These are phyloP conservation scores for Pseudofabraea citricarpa DNA, from an alignment of 2,329 filamentous ascomycete species.

Conservation along the genomic window DNA sequence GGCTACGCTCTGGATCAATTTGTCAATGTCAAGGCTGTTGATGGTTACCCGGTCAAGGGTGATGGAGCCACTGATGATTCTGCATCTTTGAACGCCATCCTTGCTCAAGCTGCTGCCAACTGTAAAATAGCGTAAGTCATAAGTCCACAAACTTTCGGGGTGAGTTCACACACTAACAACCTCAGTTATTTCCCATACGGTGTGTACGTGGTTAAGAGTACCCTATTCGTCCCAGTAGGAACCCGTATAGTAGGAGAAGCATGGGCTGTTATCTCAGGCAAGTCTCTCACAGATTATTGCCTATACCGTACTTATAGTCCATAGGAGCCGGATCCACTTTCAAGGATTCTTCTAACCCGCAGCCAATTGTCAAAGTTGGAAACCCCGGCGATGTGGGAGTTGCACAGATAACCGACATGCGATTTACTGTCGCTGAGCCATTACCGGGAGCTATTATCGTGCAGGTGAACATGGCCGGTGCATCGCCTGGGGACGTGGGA, in stretches of 20 bases:
- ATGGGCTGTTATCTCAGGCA: slow-evolving; percentile 46
- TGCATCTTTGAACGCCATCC: slow-evolving; percentile 26
- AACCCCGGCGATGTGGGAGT: slow-evolving; percentile 42
- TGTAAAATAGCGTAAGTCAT: slow-evolving; percentile 31
- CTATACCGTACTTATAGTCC: too few relatives aligned
- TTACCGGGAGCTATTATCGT: slow-evolving; percentile 37
- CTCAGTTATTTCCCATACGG: slow-evolving; percentile 40
- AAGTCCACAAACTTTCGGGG: too few relatives aligned
- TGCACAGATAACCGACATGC: slow-evolving; percentile 47
- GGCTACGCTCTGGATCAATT: slow-evolving; percentile 35
- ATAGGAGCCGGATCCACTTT: slow-evolving; percentile 43
- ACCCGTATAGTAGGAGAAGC: slow-evolving; percentile 51
- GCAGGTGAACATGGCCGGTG: slow-evolving; percentile 45
- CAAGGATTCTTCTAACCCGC: slow-evolving; percentile 34
- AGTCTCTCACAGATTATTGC: too few relatives aligned
- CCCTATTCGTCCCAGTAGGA: slow-evolving; percentile 41
- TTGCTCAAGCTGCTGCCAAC: slow-evolving; percentile 16
- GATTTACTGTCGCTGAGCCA: slow-evolving; percentile 44
- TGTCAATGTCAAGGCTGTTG: slow-evolving; percentile 41
- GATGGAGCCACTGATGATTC: slow-evolving; percentile 35
- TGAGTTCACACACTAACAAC: too few relatives aligned
- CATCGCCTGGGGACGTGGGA: slow-evolving; percentile 42
- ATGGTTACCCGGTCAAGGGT: slow-evolving; percentile 33
- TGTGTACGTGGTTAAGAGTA: slow-evolving; percentile 39
- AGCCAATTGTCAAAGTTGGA: slow-evolving; percentile 45